Evolutionary conservation across 2,329 filamentous ascomycete genomes (phyloP).

Genomic region (Penicillium sp.): DNA sequence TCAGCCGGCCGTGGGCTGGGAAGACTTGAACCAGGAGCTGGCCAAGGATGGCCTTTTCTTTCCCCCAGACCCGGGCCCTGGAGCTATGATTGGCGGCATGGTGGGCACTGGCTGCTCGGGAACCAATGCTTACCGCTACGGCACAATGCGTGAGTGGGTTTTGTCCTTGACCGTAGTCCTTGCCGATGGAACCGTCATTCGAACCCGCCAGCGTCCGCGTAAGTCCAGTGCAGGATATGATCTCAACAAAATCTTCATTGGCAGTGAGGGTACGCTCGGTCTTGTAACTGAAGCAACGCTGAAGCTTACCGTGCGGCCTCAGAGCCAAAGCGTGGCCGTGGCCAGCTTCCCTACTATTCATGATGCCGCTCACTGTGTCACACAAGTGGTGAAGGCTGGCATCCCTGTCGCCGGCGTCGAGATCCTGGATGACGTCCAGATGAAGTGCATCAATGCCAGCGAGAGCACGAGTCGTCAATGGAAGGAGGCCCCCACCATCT

Average conservation of each 20-base stretch:
- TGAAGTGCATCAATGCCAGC: slow-evolving; percentile 64
- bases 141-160: slow-evolving; percentile 95
- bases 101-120: slow-evolving; percentile 58
- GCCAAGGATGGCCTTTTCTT: slow-evolving; percentile 77
- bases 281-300: slow-evolving; percentile 88
- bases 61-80: slow-evolving; percentile 85
- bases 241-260: slow-evolving; percentile 83
- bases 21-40: slow-evolving; percentile 76
- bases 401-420: slow-evolving; percentile 89
- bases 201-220: slow-evolving; percentile 80
- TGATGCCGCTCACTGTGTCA: slow-evolving; percentile 74
- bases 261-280: slow-evolving; percentile 86
- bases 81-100: slow-evolving; percentile 83
- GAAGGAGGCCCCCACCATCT: slow-evolving; percentile 69
- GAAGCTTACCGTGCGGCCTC: slow-evolving; percentile 78
- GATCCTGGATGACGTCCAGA: slow-evolving; percentile 88
- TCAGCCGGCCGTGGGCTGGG: slow-evolving; percentile 83
- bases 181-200: slow-evolving; percentile 85
- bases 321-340: slow-evolving; percentile 77
- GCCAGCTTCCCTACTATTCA: slow-evolving; percentile 64
- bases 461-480: slow-evolving; percentile 52
- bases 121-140: slow-evolving; percentile 88
- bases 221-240: slow-evolving; percentile 93
- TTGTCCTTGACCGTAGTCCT: slow-evolving; percentile 81
- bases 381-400: slow-evolving; percentile 73